Evolutionary conservation across 371 early-diverging fungal species (phyloP).

Genomic region (Synchytrium microbalum): DNA sequence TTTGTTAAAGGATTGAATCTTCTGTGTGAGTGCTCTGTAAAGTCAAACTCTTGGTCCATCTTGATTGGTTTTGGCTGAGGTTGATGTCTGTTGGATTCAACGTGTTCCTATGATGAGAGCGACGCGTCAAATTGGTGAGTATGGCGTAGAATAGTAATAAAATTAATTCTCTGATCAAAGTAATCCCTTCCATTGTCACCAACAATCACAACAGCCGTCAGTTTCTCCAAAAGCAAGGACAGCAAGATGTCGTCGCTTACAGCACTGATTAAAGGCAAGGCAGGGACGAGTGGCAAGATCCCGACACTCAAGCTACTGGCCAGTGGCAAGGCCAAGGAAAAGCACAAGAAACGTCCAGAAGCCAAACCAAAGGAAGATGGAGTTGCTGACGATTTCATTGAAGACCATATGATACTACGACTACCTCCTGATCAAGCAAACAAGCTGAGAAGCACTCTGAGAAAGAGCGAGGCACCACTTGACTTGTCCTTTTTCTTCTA

Average conservation of each 20-base stretch:
- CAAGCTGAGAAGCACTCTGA: neutral
- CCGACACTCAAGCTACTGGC: neutral
- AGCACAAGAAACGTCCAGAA: neutral
- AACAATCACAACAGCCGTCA: no score
- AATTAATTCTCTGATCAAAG: no score
- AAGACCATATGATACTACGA: slow-evolving; percentile 53
- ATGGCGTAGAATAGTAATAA: neutral
- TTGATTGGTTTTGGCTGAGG: no score
- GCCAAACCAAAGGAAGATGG: slow-evolving; percentile 44
- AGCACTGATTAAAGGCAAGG: neutral
- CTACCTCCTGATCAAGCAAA: neutral
- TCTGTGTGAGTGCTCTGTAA: slow-evolving; percentile 57
- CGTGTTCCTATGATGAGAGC: no score
- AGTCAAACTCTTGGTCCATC: slow-evolving; percentile 34
- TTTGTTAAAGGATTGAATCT: slow-evolving; percentile 82
- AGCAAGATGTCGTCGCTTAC: neutral
- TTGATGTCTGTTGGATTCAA: no score
- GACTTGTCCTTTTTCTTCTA: neutral
- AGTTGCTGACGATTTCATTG: slow-evolving; percentile 54
- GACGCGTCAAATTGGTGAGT: neutral
- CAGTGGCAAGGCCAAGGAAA: neutral
- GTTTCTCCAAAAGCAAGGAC: no score
- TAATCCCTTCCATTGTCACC: no score
- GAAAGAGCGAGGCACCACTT: neutral
- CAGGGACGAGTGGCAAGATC: neutral